Evolutionary conservation across 2,329 filamentous ascomycete genomes (phyloP), one percentile per base, ranked within the genome.

Genomic region (Penicillium vulpinum): DNA sequence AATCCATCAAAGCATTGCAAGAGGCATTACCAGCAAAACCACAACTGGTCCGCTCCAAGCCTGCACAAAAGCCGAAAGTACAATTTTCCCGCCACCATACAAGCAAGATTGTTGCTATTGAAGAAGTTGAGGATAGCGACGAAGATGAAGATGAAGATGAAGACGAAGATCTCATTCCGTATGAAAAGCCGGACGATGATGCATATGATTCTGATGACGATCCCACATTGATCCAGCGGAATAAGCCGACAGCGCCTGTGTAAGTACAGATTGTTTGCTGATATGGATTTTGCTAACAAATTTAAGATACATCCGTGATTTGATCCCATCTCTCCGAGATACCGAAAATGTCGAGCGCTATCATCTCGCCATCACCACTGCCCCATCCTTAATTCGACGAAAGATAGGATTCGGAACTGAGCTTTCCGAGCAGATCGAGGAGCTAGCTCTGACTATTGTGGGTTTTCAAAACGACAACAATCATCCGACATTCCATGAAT

Each of bases 121-220:
- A 92, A 73, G 88, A 91, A 67, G 71, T 92, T 10, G 82, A 83
- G 2, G 82, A 84, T 21, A 61, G 57, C 22, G 31, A 18, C 21
- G 48, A 82, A 39, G 52, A 28, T 28, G 48, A 82, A 36, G 57
- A 58, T 13, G 57, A 22, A 77, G 81, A 80, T 9, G 85, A 87
- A 44, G 83, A 86, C 31, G 85, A 88, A 16, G 89, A 90, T 58
- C 78, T 97, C 1, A 79, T 85, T 2, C 84, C 90, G 0, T 96
- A 97, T 65, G 84, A 85, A 15, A 97, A 96, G 71, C 91, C 91
- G 0, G 90, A 91, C 67, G 92, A 90, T 2, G 94, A 99, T 64
- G 83, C 86, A 0, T 91, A 95, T 70, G 94, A 99, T 70, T 93
- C 91, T 0, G 92, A 97, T 56, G 92, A 97, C 36, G 95, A 99